phyloP scores from a whole-genome alignment of 805 yeast species.

The Teunomyces aglyptinius region DNA sequence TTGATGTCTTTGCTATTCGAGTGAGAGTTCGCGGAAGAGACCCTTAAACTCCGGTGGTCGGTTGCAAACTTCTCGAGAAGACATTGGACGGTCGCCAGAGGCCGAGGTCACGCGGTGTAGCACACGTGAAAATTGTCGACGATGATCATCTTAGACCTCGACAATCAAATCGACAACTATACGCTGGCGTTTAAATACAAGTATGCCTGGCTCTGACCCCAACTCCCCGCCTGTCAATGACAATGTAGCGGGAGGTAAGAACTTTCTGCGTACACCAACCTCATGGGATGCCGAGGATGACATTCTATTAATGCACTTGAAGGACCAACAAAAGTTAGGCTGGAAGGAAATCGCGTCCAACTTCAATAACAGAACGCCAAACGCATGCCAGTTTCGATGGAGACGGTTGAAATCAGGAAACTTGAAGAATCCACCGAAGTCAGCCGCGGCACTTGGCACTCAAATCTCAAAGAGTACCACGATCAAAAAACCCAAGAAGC shows the following conservation, averaged over 20 bases:
- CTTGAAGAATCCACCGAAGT: conserved; percentile 43
- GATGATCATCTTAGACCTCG: conserved; percentile 3
- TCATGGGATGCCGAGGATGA: conserved; percentile 51
- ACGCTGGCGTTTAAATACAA: conserved; percentile 3
- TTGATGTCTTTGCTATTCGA: neutral
- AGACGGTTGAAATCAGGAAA: conserved; percentile 45
- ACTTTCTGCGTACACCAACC: conserved; percentile 41
- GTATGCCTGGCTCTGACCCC: conserved; percentile 2
- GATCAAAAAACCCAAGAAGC: conserved; percentile 12
- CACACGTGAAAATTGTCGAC: conserved; percentile 1
- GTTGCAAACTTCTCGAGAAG: neutral
- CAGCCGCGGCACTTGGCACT: conserved; percentile 24
- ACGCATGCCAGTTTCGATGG: conserved; percentile 34
- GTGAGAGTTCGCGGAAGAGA: neutral
- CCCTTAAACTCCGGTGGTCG: neutral
- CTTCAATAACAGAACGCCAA: conserved; percentile 45
- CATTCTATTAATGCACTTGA: conserved; percentile 43
- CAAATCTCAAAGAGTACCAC: conserved; percentile 9
- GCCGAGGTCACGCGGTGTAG: neutral
- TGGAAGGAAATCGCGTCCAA: conserved; percentile 48
- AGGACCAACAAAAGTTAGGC: conserved; percentile 45
- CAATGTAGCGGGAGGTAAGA: conserved; percentile 17
- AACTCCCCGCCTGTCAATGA: neutral
- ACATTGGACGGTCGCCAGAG: neutral
- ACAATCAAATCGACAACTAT: neutral